Conservation (phyloP, 2,329 filamentous ascomycete genomes). For the Cladosporium cucumerinum region DNA sequence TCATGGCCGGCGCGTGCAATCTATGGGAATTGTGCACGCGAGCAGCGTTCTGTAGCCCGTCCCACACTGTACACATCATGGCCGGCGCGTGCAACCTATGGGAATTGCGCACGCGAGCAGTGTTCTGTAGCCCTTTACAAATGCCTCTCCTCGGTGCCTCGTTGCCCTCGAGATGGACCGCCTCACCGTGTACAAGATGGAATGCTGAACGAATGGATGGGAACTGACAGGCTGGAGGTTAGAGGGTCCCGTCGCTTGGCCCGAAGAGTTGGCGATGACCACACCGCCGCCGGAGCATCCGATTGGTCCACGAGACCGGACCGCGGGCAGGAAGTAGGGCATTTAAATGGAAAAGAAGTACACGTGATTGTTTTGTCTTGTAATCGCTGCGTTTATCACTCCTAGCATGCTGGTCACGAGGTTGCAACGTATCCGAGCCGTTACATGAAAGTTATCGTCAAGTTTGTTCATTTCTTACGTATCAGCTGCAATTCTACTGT, state of each 20-base stretch:
- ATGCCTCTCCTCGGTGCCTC: neutral
- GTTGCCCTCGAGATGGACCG: neutral
- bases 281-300: neutral
- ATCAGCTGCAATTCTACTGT: too few relatives aligned
- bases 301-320: neutral
- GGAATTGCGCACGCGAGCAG: neutral
- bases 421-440: too few relatives aligned
- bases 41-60: neutral
- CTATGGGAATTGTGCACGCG: neutral
- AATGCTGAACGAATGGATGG: neutral
- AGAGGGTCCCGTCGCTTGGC: neutral
- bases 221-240: neutral
- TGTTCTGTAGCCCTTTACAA: neutral
- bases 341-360: neutral
- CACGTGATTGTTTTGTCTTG: neutral
- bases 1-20: neutral
- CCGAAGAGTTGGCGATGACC: neutral
- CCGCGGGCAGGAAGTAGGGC: neutral
- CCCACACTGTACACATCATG: neutral
- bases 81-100: neutral
- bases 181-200: neutral
- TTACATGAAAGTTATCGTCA: too few relatives aligned
- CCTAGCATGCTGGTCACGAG: neutral
- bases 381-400: neutral
- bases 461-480: too few relatives aligned